A percentile compares a stretch with the other conserved stretches of the same genome.
These are phyloP conservation scores for Venturia carpophila DNA, from an alignment of 2,329 filamentous ascomycete species.

Conservation along the genomic window DNA sequence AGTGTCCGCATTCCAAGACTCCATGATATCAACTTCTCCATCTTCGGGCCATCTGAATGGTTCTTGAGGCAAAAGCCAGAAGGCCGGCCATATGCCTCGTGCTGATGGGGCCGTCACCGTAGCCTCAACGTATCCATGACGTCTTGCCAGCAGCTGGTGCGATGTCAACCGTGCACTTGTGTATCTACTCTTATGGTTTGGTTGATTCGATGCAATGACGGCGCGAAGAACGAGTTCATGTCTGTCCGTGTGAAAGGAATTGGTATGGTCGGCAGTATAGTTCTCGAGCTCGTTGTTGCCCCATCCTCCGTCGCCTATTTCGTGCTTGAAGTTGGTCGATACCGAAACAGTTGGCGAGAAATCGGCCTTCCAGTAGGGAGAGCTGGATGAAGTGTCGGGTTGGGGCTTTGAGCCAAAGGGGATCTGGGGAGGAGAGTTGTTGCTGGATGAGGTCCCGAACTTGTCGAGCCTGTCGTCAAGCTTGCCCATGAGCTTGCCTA, in stretches of 20 bases:
- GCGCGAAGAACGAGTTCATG: slow-evolving; percentile 47
- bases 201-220: slow-evolving; percentile 32
- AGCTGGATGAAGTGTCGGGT: neutral
- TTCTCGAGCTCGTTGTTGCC: slow-evolving; percentile 54
- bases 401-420: slow-evolving; percentile 14
- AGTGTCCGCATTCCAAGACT: slow-evolving; percentile 52
- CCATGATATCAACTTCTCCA: slow-evolving; percentile 54
- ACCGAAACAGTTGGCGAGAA: slow-evolving; percentile 43
- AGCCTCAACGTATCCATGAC: slow-evolving; percentile 47
- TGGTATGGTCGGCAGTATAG: slow-evolving; percentile 44
- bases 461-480: slow-evolving; percentile 13
- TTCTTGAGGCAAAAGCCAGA: slow-evolving; percentile 52
- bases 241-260: slow-evolving; percentile 49
- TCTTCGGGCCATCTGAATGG: slow-evolving; percentile 53
- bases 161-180: slow-evolving; percentile 51
- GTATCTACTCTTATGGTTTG: slow-evolving; percentile 35
- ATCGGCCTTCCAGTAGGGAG: slow-evolving; percentile 22
- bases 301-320: slow-evolving; percentile 53
- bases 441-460: neutral
- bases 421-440: neutral
- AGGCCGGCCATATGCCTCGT: slow-evolving; percentile 53
- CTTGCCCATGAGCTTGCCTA: neutral
- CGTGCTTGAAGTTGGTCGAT: slow-evolving; percentile 46
- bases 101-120: slow-evolving; percentile 47
- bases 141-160: slow-evolving; percentile 43